A percentile compares a stretch with the other conserved stretches of the same genome.
Conservation (phyloP, 768 basidiomycete species). For the Lentinus tigrinus region DNA sequence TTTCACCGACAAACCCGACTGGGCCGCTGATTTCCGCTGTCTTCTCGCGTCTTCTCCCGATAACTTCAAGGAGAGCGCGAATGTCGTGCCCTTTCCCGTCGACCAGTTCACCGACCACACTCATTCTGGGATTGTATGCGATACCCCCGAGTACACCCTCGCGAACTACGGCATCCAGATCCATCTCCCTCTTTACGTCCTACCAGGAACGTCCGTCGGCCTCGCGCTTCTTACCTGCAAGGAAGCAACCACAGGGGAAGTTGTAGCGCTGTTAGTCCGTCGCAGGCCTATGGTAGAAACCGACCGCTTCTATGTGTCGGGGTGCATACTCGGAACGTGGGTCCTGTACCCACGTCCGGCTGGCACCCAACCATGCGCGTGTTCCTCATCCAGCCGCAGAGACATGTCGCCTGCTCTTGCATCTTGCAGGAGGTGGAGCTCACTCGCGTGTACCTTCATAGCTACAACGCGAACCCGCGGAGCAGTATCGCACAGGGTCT, state of each 20-base stretch:
- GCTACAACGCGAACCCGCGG: no score
- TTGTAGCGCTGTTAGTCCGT: no score
- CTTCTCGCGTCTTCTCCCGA: conserved; percentile 8
- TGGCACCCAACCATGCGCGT: no score
- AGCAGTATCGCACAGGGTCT: no score
- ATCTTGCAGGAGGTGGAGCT: no score
- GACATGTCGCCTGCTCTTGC: no score
- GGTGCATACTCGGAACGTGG: not conserved
- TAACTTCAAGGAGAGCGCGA: conserved; percentile 1
- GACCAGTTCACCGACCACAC: not conserved
- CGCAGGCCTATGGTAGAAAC: not conserved
- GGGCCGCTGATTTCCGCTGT: not conserved
- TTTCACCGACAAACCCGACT: not conserved
- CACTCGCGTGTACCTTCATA: no score
- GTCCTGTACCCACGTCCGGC: no score
- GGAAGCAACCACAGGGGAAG: not conserved
- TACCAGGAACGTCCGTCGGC: not conserved
- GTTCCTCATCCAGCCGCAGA: no score
- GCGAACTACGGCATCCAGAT: conserved; percentile 4
- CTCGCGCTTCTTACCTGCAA: conserved; percentile 6
- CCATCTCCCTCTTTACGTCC: not conserved
- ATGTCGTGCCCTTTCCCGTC: not conserved
- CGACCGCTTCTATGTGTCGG: not conserved
- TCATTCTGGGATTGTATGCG: not conserved
- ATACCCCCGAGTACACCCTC: not conserved